A percentile compares a stretch with the other conserved stretches of the same genome.
These are phyloP conservation scores for Bombardia bombarda DNA, from an alignment of 495 filamentous ascomycete species.

Conservation along the genomic window DNA sequence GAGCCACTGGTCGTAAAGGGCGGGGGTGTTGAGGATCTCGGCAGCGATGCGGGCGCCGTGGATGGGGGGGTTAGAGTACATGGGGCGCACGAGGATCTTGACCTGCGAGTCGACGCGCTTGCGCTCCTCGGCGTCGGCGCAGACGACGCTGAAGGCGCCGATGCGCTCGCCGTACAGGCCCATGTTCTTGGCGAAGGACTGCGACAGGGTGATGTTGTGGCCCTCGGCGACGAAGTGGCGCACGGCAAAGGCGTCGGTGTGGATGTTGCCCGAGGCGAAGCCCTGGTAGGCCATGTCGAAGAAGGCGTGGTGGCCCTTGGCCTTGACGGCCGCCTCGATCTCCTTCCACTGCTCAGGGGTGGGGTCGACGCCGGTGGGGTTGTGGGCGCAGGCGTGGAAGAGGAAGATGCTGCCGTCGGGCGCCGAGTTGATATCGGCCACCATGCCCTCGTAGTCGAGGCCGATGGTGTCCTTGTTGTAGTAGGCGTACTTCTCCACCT, in stretches of 20 bases:
- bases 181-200: slow-evolving; percentile 99
- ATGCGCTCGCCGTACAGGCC: slow-evolving; percentile 98
- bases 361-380: slow-evolving; percentile 96
- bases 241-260: slow-evolving; percentile 87
- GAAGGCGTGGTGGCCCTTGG: slow-evolving; percentile 85
- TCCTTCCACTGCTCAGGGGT: slow-evolving; percentile 87
- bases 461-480: slow-evolving; percentile 99
- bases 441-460: slow-evolving; percentile 90
- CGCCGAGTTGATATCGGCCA: slow-evolving; percentile 83
- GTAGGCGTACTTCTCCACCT: slow-evolving; percentile 92
- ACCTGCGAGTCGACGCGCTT: slow-evolving; percentile 94
- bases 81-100: slow-evolving; percentile 93
- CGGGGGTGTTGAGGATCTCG: slow-evolving; percentile 82
- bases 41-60: slow-evolving; percentile 92
- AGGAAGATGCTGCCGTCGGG: slow-evolving; percentile 82
- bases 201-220: slow-evolving; percentile 79
- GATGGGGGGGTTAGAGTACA: slow-evolving; percentile 97
- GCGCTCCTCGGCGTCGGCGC: slow-evolving; percentile 79
- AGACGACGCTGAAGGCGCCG: slow-evolving; percentile 90
- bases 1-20: slow-evolving; percentile 88
- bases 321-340: slow-evolving; percentile 85
- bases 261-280: slow-evolving; percentile 87
- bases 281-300: slow-evolving; percentile 99
- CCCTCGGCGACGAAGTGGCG: slow-evolving; percentile 88
- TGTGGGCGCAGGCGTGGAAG: slow-evolving; percentile 96